Evolutionary conservation across 1,284 basidiomycete genomes (phyloP), one percentile per base, ranked within the genome.

Genomic region (Rhodotorula sp.): DNA sequence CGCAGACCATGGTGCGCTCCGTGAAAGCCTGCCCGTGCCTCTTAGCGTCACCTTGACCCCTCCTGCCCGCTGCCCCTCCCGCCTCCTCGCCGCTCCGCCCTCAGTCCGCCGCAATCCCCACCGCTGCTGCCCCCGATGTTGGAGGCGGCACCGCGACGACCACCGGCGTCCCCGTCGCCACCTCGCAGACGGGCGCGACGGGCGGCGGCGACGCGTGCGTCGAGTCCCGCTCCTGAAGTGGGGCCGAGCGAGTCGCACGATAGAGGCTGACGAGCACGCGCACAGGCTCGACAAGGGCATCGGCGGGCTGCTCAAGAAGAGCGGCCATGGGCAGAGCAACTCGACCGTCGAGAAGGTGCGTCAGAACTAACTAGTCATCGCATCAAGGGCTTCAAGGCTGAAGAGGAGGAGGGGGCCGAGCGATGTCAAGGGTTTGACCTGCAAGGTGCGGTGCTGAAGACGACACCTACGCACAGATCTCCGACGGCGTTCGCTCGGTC

Each of bases 261-360:
- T 7, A 32, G 46, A n/a, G 39, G 44, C 44, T 44, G 13, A 44
- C 44, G 9, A 9, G 36, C 1, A 13, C 4, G 19, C n/a, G 1
- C 22, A 17, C 63, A 71, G 70, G 8, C 78, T 83, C 64, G 82
- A 82, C 81, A 75, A 78, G 81, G 83, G 82, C 65, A 77, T 83
- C 67, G 78, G 77, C 67, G 15, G 59, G 2, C 58, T 76, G n/a
- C 73, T 82, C 57, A 77, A 76, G 51, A 69, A 78, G 56, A 57
- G 77, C 36, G 83, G 83, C 46, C 78, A 83, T 74, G 76, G 73
- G 34, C 80, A 81, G 76, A 73, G 57, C 53, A 77, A 67, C 34
- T 53, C 65, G 15, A 83, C 82, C n/a, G 82, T 81, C 64, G 82
- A 83, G 78, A 83, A 82, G 80, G 69, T 67, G 32, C 50, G 69